Conservation (phyloP, 2,329 filamentous ascomycete species). For the Fusarium goolgardi region DNA sequence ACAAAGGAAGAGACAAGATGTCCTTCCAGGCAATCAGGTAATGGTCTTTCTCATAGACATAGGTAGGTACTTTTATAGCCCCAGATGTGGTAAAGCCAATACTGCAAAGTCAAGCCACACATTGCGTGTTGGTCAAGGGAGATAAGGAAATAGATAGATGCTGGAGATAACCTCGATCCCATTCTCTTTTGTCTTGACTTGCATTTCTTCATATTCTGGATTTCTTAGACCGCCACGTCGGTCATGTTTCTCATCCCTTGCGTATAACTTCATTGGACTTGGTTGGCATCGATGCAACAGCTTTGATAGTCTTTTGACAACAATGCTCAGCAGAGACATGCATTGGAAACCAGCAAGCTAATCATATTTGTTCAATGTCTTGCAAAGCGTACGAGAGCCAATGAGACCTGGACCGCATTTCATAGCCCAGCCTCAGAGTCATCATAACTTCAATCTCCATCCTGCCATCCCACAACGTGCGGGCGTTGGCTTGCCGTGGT, state of each 20-base stretch:
- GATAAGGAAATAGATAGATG: constrained; percentile 2
- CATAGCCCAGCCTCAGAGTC: constrained; percentile 7
- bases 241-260: constrained; percentile 25
- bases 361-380: constrained; percentile 19
- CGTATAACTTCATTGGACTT: constrained; percentile 33
- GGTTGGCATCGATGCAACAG: constrained; percentile 13
- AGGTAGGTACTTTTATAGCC: background rate
- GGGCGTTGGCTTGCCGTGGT: constrained; percentile 31
- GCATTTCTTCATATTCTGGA: constrained; percentile 12
- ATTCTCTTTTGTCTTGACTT: constrained; percentile 19
- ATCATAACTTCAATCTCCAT: constrained; percentile 12
- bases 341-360: constrained; percentile 5
- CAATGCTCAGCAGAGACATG: constrained; percentile 20
- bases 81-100: background rate
- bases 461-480: constrained; percentile 42
- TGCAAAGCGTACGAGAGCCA: constrained; percentile 20
- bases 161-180: constrained; percentile 3
- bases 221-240: constrained; percentile 17
- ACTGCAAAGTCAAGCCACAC: constrained; percentile 19
- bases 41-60: background rate
- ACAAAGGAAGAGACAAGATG: constrained; percentile 8
- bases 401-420: constrained; percentile 5
- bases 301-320: constrained; percentile 3
- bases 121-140: constrained; percentile 13
- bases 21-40: background rate